Evolutionary conservation across 495 filamentous ascomycete species (phyloP), one percentile per base, ranked within the genome.

Genomic region (Cercophora sp.): DNA sequence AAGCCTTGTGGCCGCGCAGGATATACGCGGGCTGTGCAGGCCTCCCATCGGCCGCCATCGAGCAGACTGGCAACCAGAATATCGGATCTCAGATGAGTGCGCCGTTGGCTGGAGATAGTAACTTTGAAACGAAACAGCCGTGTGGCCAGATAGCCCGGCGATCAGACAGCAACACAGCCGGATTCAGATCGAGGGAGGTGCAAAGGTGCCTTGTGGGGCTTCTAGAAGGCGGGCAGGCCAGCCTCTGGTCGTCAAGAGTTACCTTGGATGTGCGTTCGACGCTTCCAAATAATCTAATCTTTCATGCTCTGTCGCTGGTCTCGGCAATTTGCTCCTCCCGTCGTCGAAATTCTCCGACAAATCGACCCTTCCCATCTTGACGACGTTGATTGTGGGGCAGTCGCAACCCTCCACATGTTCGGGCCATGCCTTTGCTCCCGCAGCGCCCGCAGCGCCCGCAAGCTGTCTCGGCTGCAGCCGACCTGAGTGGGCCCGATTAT

Each of bases 1-100:
- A 84, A 2, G 87, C 72, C 24, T 79, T 76, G 70, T 98, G 93
- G 47, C 93, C 93, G 58, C 93, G 86, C 26, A 98, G 80, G 42
- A 97, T 83, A 63, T 93, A 92, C 44, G 80, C 77, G 42, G 91
- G 91, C 57, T 88, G 86, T 24, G 85, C 79, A 25, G 83, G 82
- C 24, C 43, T 50, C n/a, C 66, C 56, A n/a, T 56, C 46, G 22
- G 61, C 55, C 62, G 69, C 10, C 39, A 45, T 36, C 46, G n/a
- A 11, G 32, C 29, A 16, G 31, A n/a, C n/a, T n/a, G n/a, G n/a
- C n/a, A n/a, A n/a, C n/a, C n/a, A n/a, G n/a, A n/a, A n/a, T n/a
- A n/a, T n/a, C n/a, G n/a, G n/a, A n/a, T n/a, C n/a, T n/a, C n/a
- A n/a, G n/a, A n/a, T n/a, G n/a, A n/a, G n/a, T n/a, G n/a, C n/a